Conservation (phyloP, 1,284 basidiomycete species). For the Earliella scabrosa region DNA sequence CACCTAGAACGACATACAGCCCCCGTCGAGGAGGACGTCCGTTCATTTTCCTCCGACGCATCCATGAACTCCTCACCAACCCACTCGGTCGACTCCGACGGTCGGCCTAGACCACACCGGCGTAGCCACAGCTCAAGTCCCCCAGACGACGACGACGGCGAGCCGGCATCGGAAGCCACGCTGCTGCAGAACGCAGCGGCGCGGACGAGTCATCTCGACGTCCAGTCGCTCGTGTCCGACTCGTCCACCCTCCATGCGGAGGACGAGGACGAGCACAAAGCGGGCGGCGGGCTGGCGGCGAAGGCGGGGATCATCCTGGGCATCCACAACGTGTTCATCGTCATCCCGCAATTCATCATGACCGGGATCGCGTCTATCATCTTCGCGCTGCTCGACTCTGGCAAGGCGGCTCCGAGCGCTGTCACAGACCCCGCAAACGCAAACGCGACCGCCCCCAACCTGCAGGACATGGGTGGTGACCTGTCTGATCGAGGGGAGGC, state of each 20-base stretch:
- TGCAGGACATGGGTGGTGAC: slow-evolving; percentile 12
- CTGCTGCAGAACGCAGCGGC: slow-evolving; percentile 52
- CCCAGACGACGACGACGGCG: neutral
- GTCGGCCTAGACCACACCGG: slow-evolving; percentile 30
- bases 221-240: slow-evolving; percentile 31
- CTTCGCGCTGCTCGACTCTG: slow-evolving; percentile 70
- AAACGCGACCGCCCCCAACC: slow-evolving; percentile 14
- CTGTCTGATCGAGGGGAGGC: slow-evolving; percentile 18
- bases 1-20: too few species aligned
- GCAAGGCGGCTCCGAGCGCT: slow-evolving; percentile 45
- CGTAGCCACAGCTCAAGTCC: slow-evolving; percentile 25
- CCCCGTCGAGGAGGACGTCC: slow-evolving; percentile 42
- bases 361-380: slow-evolving; percentile 69
- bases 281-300: slow-evolving; percentile 32
- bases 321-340: slow-evolving; percentile 91
- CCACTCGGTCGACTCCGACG: slow-evolving; percentile 26
- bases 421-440: slow-evolving; percentile 31
- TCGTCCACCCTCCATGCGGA: slow-evolving; percentile 15
- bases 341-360: slow-evolving; percentile 76
- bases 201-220: slow-evolving; percentile 44
- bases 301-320: slow-evolving; percentile 93
- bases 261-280: slow-evolving; percentile 6
- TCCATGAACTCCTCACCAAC: slow-evolving; percentile 27
- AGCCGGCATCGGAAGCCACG: too few species aligned
- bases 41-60: slow-evolving; percentile 34